Percentiles rank a stretch among this genome's conserved stretches.
phyloP scores from a whole-genome alignment of 75 land plant genomes.

The Azolla pinnata region DNA sequence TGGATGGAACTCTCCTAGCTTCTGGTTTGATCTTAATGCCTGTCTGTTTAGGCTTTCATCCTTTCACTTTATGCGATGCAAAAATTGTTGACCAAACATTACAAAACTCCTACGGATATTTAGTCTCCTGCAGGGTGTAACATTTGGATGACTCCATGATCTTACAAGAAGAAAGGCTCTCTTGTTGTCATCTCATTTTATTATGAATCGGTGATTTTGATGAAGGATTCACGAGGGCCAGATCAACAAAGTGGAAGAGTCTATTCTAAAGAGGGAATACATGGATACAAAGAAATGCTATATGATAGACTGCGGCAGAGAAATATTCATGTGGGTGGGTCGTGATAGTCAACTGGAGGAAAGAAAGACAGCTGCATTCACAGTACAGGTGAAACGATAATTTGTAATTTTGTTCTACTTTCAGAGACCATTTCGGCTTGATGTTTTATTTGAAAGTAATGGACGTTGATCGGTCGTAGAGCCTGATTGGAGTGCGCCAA shows the following conservation, averaged over 20 bases:
- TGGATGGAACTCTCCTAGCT: no score
- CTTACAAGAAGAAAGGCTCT: no score
- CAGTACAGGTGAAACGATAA: constrained; percentile 38
- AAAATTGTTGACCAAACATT: no score
- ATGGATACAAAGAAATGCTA: constrained; percentile 50
- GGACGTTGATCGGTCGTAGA: constrained; percentile 23
- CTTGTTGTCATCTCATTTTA: no score
- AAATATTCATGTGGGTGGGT: constrained; percentile 64
- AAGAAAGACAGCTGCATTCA: constrained; percentile 33
- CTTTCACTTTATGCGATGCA: no score
- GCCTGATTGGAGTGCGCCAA: constrained; percentile 25
- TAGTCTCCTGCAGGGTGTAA: no score
- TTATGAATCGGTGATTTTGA: background rate
- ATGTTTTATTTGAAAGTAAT: background rate
- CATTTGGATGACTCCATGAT: no score
- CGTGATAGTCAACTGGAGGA: constrained; percentile 39
- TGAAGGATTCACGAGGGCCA: constrained; percentile 14
- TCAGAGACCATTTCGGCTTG: background rate
- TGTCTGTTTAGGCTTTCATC: no score
- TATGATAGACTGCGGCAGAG: constrained; percentile 45
- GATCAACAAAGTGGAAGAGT: background rate
- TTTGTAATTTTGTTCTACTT: background rate
- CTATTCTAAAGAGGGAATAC: constrained; percentile 23
- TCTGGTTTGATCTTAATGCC: no score
- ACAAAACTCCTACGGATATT: no score